Base-by-base conservation (phyloP, 768 basidiomycete genomes). In the Amanita inopinata region DNA sequence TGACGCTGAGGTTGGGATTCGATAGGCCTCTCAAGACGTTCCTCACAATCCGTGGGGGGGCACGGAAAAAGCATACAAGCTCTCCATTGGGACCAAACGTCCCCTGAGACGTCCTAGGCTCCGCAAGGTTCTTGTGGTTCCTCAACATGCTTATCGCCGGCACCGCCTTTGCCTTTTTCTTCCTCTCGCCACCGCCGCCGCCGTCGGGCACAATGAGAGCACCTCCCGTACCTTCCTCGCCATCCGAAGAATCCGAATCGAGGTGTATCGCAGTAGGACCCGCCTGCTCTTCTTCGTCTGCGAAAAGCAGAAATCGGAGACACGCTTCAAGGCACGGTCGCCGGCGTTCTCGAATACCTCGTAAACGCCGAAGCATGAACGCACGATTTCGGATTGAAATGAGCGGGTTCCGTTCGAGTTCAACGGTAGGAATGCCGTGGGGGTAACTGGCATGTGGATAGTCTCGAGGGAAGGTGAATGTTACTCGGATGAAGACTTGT, bases 21-120 rank as follows among this genome's bases (percentile, higher is more conserved):
- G 72, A 69, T 10, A 71, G 43, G 19, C 71, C 70, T 49, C 74
- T 64, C 37, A 72, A 55, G 9, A 67, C 59, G 38, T 77, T 77
- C n/a, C 74, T 73, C 6, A 85, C 76, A 44, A 83, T 73, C 11
- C 83, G 74, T 14, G 79, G 80, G 2, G 83, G 79, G 3, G 80
- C 76, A 33, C 81, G 74, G 64, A 86, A 92, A 63, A 94, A 92
- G 55, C 81, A 88, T 0, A 93, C 75, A 1, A 94, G 64, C 63
- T 91, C 81, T 37, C 89, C 92, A 55, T 89, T 88, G 0, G 86
- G 85, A 1, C 90, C 86, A 65, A 93, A 94, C 0, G 80, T 74
- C 2, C 87, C 91, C 53, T 92, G 90, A 1, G 86, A 89, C 0
- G 85, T 88, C 47, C 86, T 66, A 1, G 89, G 83, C 57, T 91